Percentiles rank a stretch among this genome's conserved stretches.
Evolutionary conservation across 2,329 filamentous ascomycete genomes (phyloP).

Genomic region (Nemania diffusa): DNA sequence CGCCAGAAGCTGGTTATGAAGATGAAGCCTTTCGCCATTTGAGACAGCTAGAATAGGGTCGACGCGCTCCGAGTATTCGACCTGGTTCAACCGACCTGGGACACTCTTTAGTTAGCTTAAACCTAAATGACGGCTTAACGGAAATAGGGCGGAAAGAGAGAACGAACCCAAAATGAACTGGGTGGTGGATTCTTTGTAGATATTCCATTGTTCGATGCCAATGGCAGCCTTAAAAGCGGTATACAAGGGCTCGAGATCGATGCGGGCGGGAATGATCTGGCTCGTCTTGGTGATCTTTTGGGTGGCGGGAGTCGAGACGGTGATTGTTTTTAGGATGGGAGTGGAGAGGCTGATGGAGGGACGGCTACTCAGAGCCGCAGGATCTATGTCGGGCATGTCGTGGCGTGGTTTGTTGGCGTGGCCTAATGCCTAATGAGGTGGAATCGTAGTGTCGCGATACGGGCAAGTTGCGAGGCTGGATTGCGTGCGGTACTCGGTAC

Average conservation of each 20-base stretch:
- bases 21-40: constrained; percentile 68
- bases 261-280: constrained; percentile 71
- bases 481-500: too few relatives aligned
- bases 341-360: constrained; percentile 67
- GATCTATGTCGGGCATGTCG: constrained; percentile 76
- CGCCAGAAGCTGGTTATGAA: constrained; percentile 75
- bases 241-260: constrained; percentile 74
- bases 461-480: constrained; percentile 37
- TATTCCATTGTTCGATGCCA: constrained; percentile 69
- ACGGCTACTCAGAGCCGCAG: constrained; percentile 71
- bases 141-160: background rate
- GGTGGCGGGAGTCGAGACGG: constrained; percentile 60
- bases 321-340: constrained; percentile 69
- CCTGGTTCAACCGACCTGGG: constrained; percentile 70
- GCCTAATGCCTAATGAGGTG: constrained; percentile 35
- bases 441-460: constrained; percentile 39
- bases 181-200: constrained; percentile 71
- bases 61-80: constrained; percentile 68
- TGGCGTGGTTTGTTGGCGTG: constrained; percentile 34
- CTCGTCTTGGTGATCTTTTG: constrained; percentile 68
- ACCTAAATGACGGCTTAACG: constrained; percentile 2
- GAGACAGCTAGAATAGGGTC: constrained; percentile 68
- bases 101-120: constrained; percentile 45
- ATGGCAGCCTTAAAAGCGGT: constrained; percentile 69
- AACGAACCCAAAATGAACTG: constrained; percentile 70